Percentiles rank a stretch among this genome's conserved stretches.
These are phyloP conservation scores for Dioscorea zingiberensis DNA, from an alignment of 106 monocot species.

Conservation along the genomic window DNA sequence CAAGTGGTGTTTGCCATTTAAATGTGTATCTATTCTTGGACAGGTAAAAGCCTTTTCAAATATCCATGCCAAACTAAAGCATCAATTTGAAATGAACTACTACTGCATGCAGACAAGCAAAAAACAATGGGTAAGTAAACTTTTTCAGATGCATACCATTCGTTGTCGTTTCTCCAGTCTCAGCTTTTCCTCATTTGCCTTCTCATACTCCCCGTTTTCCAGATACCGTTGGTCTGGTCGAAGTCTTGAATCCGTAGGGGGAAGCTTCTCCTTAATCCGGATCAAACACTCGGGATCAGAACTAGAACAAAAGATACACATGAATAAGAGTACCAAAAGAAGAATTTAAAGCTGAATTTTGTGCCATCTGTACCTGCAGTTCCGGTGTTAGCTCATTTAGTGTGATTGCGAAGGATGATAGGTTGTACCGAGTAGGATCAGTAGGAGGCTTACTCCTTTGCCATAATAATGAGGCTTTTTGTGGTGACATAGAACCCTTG, in stretches of 20 bases:
- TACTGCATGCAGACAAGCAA: too few relatives aligned
- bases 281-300: slow-evolving; percentile 24
- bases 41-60: too few relatives aligned
- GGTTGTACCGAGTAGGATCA: slow-evolving; percentile 64
- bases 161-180: slow-evolving; percentile 79
- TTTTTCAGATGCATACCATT: slow-evolving; percentile 67
- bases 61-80: too few relatives aligned
- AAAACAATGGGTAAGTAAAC: too few relatives aligned
- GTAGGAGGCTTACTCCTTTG: slow-evolving; percentile 41
- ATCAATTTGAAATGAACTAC: too few relatives aligned
- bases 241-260: slow-evolving; percentile 76
- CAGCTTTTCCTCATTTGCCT: slow-evolving; percentile 68
- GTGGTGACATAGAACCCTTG: slow-evolving; percentile 8
- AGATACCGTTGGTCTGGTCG: slow-evolving; percentile 69
- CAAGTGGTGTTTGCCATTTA: too few relatives aligned
- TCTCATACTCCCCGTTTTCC: slow-evolving; percentile 82
- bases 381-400: slow-evolving; percentile 64
- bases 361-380: slow-evolving; percentile 36
- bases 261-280: slow-evolving; percentile 56
- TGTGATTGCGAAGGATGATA: slow-evolving; percentile 65
- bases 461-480: slow-evolving; percentile 53
- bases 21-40: too few relatives aligned
- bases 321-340: neutral
- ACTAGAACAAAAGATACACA: slow-evolving; percentile 6
- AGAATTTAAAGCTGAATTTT: neutral